Percentiles rank a stretch among this genome's conserved stretches.
Conservation (phyloP, 805 yeast species). For the Cyberlindnera euphorbiiphila region DNA sequence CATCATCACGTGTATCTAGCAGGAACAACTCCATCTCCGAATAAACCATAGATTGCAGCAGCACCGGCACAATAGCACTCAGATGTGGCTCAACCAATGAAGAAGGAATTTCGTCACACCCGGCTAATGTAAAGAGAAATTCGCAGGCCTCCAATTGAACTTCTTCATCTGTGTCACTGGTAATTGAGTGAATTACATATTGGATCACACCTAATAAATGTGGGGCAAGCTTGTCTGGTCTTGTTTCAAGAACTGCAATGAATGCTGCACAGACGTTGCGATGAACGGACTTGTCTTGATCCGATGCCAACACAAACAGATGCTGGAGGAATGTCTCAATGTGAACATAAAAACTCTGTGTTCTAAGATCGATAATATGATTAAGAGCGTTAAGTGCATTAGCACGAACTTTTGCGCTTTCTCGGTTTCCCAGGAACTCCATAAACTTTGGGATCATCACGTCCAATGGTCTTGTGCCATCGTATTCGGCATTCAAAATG, state of each 20-base stretch:
- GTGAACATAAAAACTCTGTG: slow-evolving; percentile 60
- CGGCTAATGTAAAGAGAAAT: slow-evolving; percentile 69
- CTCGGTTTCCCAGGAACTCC: slow-evolving; percentile 38
- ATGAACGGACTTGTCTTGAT: slow-evolving; percentile 55
- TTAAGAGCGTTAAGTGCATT: slow-evolving; percentile 68
- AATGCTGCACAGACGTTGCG: slow-evolving; percentile 77
- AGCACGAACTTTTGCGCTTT: slow-evolving; percentile 50
- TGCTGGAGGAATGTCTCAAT: slow-evolving; percentile 63
- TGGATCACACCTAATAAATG: slow-evolving; percentile 84
- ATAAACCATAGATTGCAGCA: slow-evolving; percentile 81
- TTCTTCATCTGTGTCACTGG: slow-evolving; percentile 52
- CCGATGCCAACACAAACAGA: slow-evolving; percentile 67
- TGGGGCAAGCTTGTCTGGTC: slow-evolving; percentile 77
- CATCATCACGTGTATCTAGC: slow-evolving; percentile 72
- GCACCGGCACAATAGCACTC: slow-evolving; percentile 64
- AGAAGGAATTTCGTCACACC: slow-evolving; percentile 51
- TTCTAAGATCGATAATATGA: slow-evolving; percentile 64
- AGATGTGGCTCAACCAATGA: slow-evolving; percentile 54
- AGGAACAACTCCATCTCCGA: slow-evolving; percentile 73
- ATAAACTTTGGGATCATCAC: slow-evolving; percentile 65
- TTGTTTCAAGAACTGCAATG: slow-evolving; percentile 60
- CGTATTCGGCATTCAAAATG: slow-evolving; percentile 59
- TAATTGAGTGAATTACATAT: slow-evolving; percentile 76
- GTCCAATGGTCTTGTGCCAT: slow-evolving; percentile 64
- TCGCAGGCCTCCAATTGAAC: slow-evolving; percentile 93